Conservation (phyloP, 306 rosid species). For the Corylus americana region DNA sequence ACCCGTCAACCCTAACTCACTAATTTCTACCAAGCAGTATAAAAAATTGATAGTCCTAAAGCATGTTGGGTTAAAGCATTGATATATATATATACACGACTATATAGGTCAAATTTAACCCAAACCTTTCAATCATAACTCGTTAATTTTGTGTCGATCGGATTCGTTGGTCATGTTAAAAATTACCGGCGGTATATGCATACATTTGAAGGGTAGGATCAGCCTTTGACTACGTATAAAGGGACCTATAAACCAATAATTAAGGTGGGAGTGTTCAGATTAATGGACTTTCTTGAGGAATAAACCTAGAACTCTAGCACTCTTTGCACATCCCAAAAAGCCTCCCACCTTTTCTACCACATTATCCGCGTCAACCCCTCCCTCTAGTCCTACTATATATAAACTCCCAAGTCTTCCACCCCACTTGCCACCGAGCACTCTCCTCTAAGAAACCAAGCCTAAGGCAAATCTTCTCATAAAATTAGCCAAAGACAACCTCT, state of each 20-base stretch:
- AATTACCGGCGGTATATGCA: no score
- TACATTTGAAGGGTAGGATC: conserved; percentile 9
- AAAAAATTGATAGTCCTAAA: no score
- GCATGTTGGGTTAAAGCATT: no score
- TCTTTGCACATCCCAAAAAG: conserved; percentile 47
- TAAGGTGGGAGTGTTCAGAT: conserved; percentile 30
- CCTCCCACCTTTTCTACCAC: conserved; percentile 42
- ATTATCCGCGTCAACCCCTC: conserved; percentile 73
- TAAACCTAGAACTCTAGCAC: conserved; percentile 44
- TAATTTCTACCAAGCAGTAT: no score
- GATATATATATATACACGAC: no score
- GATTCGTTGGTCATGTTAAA: no score
- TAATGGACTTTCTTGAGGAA: conserved; percentile 31
- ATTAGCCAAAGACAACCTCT: not conserved
- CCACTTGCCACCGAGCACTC: conserved; percentile 30
- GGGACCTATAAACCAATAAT: not conserved
- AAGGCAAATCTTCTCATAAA: conserved; percentile 4
- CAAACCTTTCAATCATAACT: no score
- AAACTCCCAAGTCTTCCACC: conserved; percentile 44
- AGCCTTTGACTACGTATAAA: not conserved
- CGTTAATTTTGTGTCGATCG: no score
- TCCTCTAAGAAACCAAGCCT: conserved; percentile 26
- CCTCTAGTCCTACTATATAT: conserved; percentile 45
- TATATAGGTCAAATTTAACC: no score
- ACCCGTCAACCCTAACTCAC: no score